Evolutionary conservation across 352 stramenopile species (phyloP).

Genomic region (Phytopythium kandeliae): DNA sequence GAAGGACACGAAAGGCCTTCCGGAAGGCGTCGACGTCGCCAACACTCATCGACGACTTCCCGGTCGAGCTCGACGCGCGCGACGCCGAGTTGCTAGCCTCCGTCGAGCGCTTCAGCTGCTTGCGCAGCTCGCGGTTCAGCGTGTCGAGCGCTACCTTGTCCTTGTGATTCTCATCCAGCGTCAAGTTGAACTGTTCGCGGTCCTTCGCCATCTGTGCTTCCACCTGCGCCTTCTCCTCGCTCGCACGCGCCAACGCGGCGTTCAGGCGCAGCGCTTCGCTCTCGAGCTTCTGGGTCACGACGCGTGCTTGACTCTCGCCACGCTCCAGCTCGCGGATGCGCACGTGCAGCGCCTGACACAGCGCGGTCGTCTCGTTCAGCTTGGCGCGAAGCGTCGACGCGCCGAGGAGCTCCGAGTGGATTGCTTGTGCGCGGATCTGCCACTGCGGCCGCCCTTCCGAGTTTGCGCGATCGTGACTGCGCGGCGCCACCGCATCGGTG

Average conservation of each 20-base stretch:
- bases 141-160: conserved; percentile 67
- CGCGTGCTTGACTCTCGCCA: conserved; percentile 64
- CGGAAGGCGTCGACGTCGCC: conserved; percentile 53
- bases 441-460: conserved; percentile 46
- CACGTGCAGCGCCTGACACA: conserved; percentile 56
- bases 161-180: conserved; percentile 80
- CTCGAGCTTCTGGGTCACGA: conserved; percentile 77
- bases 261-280: conserved; percentile 56
- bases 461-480: conserved; percentile 13
- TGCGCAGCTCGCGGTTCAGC: conserved; percentile 69
- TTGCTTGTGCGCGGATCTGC: conserved; percentile 67
- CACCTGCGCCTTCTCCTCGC: conserved; percentile 51
- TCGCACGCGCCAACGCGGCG: conserved; percentile 4
- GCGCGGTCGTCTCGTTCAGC: conserved; percentile 56
- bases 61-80: conserved; percentile 9
- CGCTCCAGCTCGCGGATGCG: conserved; percentile 74
- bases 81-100: conserved; percentile 26
- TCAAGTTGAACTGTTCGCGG: conserved; percentile 64
- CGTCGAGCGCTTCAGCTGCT: conserved; percentile 69
- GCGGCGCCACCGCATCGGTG: conserved; percentile 60
- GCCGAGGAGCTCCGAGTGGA: conserved; percentile 61
- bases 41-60: conserved; percentile 29
- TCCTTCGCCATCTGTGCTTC: conserved; percentile 56
- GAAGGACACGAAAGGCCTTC: conserved; percentile 48
- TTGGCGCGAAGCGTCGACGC: conserved; percentile 53